Evolutionary conservation across 352 stramenopile genomes (phyloP), one percentile per base, ranked within the genome.

Genomic region (Globisporangium megalacanthum): DNA sequence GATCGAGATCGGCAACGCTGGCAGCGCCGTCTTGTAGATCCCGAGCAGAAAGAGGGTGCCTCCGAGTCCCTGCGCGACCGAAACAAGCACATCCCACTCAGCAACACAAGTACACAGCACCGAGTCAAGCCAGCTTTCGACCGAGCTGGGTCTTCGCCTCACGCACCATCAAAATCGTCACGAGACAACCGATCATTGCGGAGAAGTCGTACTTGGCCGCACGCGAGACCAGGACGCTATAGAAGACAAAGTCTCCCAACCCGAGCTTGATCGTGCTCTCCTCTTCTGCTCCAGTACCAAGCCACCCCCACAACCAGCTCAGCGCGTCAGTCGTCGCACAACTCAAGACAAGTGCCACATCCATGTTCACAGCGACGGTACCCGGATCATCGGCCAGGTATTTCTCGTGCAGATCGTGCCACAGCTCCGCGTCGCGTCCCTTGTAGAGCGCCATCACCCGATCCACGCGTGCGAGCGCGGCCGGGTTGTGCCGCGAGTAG

Each of bases 171-270:
- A 99, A 87, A n/a, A 97, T 83, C 39, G 83, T 75, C 13, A 98
- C 67, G 47, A 98, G 85, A 62, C 93, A 98, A 6, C 86, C 84
- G 19, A 96, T 77, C 81, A 98, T 98, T 17, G 95, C 86, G 15
- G 92, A 91, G 62, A 99, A 98, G 51, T 97, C 96, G 60, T 95
- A 97, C 59, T 97, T 89, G 19, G 95, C 95, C 22, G 97, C 97
- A 39, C 97, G 95, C 37, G 94, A 97, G 29, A 99, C 95, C 33
- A 99, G 75, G 4, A 99, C 89, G 49, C 87, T 98, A 73, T 99
- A 99, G 66, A 99, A 99, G 29, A 99, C 96, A 68, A 99, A 99
- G 71, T 99, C 97, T 9, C 97, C 97, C n/a, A 98, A 75, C 10
- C 94, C 94, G 14, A 98, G 79, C 61, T 97, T 93, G 57, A 98